Evolutionary conservation across 192 early-diverging fungal genomes (phyloP), one percentile per base, ranked within the genome.

Genomic region (Chytriomyces sp.): DNA sequence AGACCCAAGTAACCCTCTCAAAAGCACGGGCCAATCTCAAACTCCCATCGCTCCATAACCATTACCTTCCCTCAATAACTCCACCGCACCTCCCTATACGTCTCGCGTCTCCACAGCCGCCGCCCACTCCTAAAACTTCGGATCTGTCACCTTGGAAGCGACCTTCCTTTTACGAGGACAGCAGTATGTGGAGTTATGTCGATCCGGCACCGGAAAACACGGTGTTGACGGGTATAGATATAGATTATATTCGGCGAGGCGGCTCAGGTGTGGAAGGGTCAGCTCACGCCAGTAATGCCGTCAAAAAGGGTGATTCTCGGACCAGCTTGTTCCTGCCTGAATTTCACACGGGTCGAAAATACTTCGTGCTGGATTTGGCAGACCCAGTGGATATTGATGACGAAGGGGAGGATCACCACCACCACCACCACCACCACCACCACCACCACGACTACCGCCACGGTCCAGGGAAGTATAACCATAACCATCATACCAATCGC

Each of bases 171-270:
- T 44, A 64, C 28, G 39, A 64, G 7, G 40, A 22, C 6, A 25
- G 39, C 2, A 25, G 26, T 12, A 34, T 34, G 22, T 25, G 25
- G 7, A 53, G 55, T 31, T 33, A 55, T 56, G 19, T 34, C 5
- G 52, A 53, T 36, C 28, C 38, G 31, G 34, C n/a, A 30, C 31
- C 36, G 8, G n/a, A 68, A 22, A 37, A 55, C 5, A 14, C 5
- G 32, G 65, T 68, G 10, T 36, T 31, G 17, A n/a, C 44, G 36
- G 55, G 44, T 19, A 31, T 39, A 32, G 65, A 68, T 17, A 55
- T 68, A 37, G 65, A 34, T 8, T 68, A 68, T 28, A 68, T 68
- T 55, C 65, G 65, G 19, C 5, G 49, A 44, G 44, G 44, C 44
- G 44, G n/a, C 10, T 5, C 62, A 37, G n/a, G 5, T n/a, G n/a